Percentiles rank a stretch among this genome's conserved stretches.
These are phyloP conservation scores for Pseudogymnoascus sp. DNA, from an alignment of 2,329 filamentous ascomycete genomes.

Conservation along the genomic window DNA sequence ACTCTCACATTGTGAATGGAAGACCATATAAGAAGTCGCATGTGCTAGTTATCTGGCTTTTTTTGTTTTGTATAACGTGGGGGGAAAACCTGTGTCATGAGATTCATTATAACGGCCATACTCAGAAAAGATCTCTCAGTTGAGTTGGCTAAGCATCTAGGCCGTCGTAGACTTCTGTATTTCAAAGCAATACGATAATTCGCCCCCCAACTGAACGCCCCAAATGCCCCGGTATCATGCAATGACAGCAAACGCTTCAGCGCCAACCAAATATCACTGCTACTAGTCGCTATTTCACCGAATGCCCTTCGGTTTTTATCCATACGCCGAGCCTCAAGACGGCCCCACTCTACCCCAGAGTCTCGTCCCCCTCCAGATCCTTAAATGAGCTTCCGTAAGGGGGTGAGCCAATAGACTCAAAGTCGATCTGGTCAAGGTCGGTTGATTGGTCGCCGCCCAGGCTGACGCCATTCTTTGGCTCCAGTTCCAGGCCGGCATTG, in stretches of 20 bases:
- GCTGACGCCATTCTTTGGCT: slow-evolving; percentile 24
- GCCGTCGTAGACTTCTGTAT: neutral
- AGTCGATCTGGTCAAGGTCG: neutral
- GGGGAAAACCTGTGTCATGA: neutral
- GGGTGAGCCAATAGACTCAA: neutral
- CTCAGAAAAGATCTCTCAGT: slow-evolving; percentile 3
- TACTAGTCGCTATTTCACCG: neutral
- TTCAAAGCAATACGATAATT: slow-evolving; percentile 4
- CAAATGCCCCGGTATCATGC: slow-evolving; percentile 7
- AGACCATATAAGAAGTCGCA: neutral
- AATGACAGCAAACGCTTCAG: slow-evolving; percentile 8
- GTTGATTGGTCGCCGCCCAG: neutral
- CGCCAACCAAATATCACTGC: slow-evolving; percentile 3
- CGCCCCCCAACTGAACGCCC: neutral
- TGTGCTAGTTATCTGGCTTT: neutral
- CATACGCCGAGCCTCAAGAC: slow-evolving; percentile 2
- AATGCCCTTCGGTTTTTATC: neutral
- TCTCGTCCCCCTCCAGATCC: slow-evolving; percentile 5
- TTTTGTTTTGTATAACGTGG: neutral
- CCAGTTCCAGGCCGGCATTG: slow-evolving; percentile 65
- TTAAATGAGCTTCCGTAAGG: neutral
- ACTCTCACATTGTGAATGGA: neutral
- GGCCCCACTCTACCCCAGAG: slow-evolving; percentile 7
- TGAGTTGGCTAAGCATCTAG: neutral
- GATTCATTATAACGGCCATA: neutral